Percentiles rank a stretch among this genome's conserved stretches.
phyloP scores from a whole-genome alignment of 202 grass and related monocot genomes.

The Digitaria exilis region DNA sequence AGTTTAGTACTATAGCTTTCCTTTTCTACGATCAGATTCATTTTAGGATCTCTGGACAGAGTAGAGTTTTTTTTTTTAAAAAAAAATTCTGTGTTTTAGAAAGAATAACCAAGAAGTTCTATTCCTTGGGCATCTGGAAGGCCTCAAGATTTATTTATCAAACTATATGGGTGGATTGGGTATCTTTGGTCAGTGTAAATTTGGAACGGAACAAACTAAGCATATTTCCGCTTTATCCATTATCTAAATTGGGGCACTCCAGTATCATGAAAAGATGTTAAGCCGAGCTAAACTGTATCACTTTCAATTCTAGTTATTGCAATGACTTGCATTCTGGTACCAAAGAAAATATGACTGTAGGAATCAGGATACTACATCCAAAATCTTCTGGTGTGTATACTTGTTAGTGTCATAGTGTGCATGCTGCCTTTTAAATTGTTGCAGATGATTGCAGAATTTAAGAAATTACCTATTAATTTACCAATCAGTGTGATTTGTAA shows the following conservation, averaged over 20 bases:
- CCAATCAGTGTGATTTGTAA: slow-evolving; percentile 28
- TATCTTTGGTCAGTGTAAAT: neutral
- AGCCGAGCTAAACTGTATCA: neutral
- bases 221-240: neutral
- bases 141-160: slow-evolving; percentile 7
- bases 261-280: neutral
- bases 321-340: slow-evolving; percentile 13
- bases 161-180: neutral
- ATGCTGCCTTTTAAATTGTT: slow-evolving; percentile 14
- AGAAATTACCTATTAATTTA: slow-evolving; percentile 26
- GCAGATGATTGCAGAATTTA: slow-evolving; percentile 29
- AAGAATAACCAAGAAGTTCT: neutral
- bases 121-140: slow-evolving; percentile 13
- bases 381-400: slow-evolving; percentile 16
- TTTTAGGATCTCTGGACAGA: slow-evolving; percentile 11
- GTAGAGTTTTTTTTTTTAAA: neutral
- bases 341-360: neutral
- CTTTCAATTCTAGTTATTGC: neutral
- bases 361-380: slow-evolving; percentile 12
- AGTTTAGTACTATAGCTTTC: neutral
- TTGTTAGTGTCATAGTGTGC: slow-evolving; percentile 6
- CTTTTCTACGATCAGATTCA: slow-evolving; percentile 8
- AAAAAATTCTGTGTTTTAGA: neutral
- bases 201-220: neutral
- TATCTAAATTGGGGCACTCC: neutral